Base-by-base conservation (phyloP, 768 basidiomycete species). In the Termitomyces sp. region DNA sequence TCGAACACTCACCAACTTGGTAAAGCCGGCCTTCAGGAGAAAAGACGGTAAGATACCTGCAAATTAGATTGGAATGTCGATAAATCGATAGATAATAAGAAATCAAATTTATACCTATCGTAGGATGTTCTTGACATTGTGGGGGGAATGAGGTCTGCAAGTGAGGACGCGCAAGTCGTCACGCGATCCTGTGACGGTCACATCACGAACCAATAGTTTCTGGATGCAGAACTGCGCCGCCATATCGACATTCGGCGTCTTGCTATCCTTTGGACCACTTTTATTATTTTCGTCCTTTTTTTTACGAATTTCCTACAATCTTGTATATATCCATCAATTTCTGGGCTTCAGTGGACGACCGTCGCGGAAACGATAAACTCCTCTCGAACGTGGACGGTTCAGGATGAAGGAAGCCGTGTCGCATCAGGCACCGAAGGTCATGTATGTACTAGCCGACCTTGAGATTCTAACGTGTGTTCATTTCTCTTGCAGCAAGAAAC, bases 1-100 rank as follows among this genome's bases (percentile, higher is more conserved):
- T 55, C 39, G 18, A 46, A 46, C 15, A 58, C 56, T 50, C 90
- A 92, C 94, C 97, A 71, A 98, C 96, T 95, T 99, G 97, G 71
- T 98, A 99, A 59, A 99, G 77, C 58, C 96, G 86, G 42, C 97
- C 97, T 77, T 99, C 94, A 2, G 95, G 95, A 2, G 93, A 97
- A 79, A 97, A 97, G 65, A 98, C 92, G 30, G 96, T 98, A 47
- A 98, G 86, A 75, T 93, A 98, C 81, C 93, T 89, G 59, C 20
- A 22, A 33, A 37, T 47, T 33, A 8, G n/a, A n/a, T 16, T 12
- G 20, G 53, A 33, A 59, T 59, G 4, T 47, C 11, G 4, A 31
- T 8, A 45, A 41, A 6, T 47, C 11, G 4, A 31, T 8, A 45
- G 39, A 6, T 18, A 53, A 20, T 12, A 22, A 46, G 33, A 37